These are phyloP conservation scores for Amyloporia xantha DNA, from an alignment of 768 basidiomycete genomes.

Conservation along the genomic window DNA sequence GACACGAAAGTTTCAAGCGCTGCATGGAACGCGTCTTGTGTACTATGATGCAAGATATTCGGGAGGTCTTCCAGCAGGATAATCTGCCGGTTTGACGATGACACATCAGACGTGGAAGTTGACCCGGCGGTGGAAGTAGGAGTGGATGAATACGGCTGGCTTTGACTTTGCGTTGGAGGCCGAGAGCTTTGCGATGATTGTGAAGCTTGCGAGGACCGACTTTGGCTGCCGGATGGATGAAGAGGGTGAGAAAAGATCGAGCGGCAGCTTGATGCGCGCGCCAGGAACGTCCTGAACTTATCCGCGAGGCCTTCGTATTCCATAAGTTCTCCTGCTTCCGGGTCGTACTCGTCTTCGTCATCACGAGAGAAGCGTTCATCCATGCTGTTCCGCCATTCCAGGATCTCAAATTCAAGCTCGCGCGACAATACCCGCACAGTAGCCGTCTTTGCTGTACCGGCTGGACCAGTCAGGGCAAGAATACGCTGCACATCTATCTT, in stretches of 20 bases:
- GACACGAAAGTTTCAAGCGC: conserved; percentile 53
- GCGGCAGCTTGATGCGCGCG: conserved; percentile 55
- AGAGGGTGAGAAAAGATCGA: conserved; percentile 35
- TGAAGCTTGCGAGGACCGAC: conserved; percentile 9
- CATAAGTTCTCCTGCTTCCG: conserved; percentile 32
- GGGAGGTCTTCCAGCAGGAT: conserved; percentile 89
- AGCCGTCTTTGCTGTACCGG: conserved; percentile 88
- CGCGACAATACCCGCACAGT: conserved; percentile 68
- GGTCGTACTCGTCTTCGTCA: conserved; percentile 13
- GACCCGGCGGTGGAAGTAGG: not conserved
- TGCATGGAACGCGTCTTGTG: conserved; percentile 66
- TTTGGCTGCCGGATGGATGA: not conserved
- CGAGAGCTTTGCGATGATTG: conserved; percentile 8
- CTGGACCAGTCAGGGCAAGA: conserved; percentile 78
- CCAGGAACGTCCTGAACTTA: conserved; percentile 74
- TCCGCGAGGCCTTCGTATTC: conserved; percentile 46
- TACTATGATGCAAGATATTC: conserved; percentile 72
- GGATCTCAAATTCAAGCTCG: conserved; percentile 71
- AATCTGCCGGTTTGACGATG: conserved; percentile 39
- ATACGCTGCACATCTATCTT: conserved; percentile 50
- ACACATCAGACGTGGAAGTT: not conserved
- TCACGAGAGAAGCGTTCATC: conserved; percentile 36
- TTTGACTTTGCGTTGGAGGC: conserved; percentile 4
- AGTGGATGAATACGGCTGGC: conserved; percentile 3
- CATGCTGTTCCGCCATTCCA: conserved; percentile 78